Base-by-base conservation (phyloP, 768 basidiomycete genomes). In the Hygrocybe punicea region DNA sequence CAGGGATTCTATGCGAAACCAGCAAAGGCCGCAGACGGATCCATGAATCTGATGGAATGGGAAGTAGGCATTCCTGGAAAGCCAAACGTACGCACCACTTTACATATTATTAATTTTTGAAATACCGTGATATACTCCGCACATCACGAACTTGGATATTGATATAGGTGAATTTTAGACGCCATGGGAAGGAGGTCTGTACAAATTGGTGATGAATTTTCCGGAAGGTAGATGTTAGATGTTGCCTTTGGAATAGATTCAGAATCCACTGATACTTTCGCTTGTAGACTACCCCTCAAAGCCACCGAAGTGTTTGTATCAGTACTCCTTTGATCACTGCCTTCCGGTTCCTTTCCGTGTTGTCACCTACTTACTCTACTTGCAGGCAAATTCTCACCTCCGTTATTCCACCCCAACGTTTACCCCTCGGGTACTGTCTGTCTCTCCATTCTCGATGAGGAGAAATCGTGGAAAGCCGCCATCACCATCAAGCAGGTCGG, bases 371-470 rank as follows among this genome's bases (percentile, higher is more conserved):
- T 17, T 37, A 9, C 21, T 16, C 44, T 51, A 6, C 10, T 42
- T 48, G 48, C 68, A 97, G 95, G 95, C 78, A 98, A 98, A 86
- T 98, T 98, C 75, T 78, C 85, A 1, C 97, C 96, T 2, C 88
- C 96, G 35, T 77, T 98, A 49, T 98, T 98, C 77, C 96, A 99
- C 69, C 95, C 96, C 24, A 98, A 98, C 69, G 95, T 99, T 54
- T 99, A 98, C 69, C 97, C 97, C 1, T 98, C 96, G 29, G 97
- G 97, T 23, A 99, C 97, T 17, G 95, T 98, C 46, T 98, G 96
- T 71, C 78, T 99, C 25, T 98, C 95, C 10, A 99, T 99, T 67
- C 75, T 99, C 53, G 96, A 98, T 67, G 97, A 99, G 69, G 97
- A 99, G 74, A 98, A 99, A 71, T 88, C 87, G 1, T 99, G 97